Evolutionary conservation across 768 basidiomycete species (phyloP).

Genomic region (Chalciporus pseudorubinellus): DNA sequence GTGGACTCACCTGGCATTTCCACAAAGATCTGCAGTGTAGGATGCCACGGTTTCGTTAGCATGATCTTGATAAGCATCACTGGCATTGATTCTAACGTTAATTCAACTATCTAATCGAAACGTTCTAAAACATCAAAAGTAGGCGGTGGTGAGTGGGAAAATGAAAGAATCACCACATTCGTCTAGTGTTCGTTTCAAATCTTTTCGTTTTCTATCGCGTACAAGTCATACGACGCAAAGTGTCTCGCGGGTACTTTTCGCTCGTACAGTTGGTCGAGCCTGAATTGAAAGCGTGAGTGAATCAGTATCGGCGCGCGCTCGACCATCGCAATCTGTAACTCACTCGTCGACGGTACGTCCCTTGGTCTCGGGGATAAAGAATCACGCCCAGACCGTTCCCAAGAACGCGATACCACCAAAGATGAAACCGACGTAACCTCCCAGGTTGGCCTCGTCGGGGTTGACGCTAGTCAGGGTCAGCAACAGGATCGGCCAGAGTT

Average conservation of each 20-base stretch:
- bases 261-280: constrained; percentile 33
- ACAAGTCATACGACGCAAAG: constrained; percentile 21
- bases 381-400: constrained; percentile 25
- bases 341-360: constrained; percentile 31
- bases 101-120: no score
- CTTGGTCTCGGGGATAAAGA: constrained; percentile 29
- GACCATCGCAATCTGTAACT: constrained; percentile 10
- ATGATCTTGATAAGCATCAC: no score
- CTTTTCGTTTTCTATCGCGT: not conserved
- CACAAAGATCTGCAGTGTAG: no score
- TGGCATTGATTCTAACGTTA: no score
- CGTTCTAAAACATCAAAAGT: no score
- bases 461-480: constrained; percentile 17
- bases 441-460: constrained; percentile 26
- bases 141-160: no score
- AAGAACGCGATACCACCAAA: constrained; percentile 24
- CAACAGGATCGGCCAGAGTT: no score
- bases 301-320: no score
- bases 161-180: no score
- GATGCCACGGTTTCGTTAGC: no score
- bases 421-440: constrained; percentile 29
- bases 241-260: constrained; percentile 27
- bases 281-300: not conserved
- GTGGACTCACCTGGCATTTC: no score
- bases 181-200: not conserved